Base-by-base conservation (phyloP, 441 rosid genomes). In the Erodium texanum region DNA sequence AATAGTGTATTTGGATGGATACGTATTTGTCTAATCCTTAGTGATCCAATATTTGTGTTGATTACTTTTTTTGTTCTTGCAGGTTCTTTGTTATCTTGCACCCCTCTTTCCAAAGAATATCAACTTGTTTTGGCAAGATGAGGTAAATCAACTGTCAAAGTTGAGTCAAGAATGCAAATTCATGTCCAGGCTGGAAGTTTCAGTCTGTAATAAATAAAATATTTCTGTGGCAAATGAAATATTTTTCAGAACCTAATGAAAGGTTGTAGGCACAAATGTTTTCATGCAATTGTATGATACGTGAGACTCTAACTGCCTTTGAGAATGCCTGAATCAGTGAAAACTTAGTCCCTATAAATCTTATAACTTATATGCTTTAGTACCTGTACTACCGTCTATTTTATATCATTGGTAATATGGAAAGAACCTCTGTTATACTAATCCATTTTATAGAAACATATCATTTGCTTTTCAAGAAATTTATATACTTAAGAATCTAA, bases 111-210 rank as follows among this genome's bases (percentile, higher is more conserved):
- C 98, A 16, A 92, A 79, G 84, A 92, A 89, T 75, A 85, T 85
- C 70, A 78, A 80, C 81, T 77, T 94, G 86, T 89, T 88, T 82
- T 94, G 98, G 99, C 98, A 94, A 80, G 99, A 94, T 78, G 99
- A 95, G 99, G 99, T 95, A 87, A 66, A 69, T 58, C 73, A 68
- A 59, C 76, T 67, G 76, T 76, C 68, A 64, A 65, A 64, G 72
- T 71, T 56, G 68, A 61, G 62, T 50, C 68, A 22, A 62, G 29
- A 62, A 64, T 64, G 48, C 23, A 69, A 41, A 20, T 64, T 70
- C 59, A 68, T 69, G 66, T 62, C 48, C 52, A 24, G 73, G 64
- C 66, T 73, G 24, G 64, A 62, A 63, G 16, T 70, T 75, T 23
- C 23, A 19, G 52, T 58, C 38, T 67, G 62, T 27, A 61, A 54